phyloP scores from a whole-genome alignment of 495 filamentous ascomycete genomes.

The Sporormia fimetaria region DNA sequence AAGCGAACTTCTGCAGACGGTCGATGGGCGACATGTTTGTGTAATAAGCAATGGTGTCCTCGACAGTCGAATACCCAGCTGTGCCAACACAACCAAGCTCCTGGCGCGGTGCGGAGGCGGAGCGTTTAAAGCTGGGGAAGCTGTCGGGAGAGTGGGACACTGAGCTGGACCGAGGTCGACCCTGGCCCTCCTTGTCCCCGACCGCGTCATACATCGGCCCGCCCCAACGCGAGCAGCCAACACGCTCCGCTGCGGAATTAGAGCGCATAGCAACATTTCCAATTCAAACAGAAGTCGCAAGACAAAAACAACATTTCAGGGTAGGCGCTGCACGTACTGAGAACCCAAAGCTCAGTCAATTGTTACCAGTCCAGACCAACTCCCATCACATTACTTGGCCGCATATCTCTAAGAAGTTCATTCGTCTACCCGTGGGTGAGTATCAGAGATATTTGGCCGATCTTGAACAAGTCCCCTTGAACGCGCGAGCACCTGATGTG shows the following conservation, averaged over 20 bases:
- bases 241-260: too few species aligned
- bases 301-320: background rate
- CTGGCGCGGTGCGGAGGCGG: too few species aligned
- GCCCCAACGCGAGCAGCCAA: too few species aligned
- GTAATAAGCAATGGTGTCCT: too few species aligned
- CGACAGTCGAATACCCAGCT: too few species aligned
- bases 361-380: background rate
- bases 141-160: too few species aligned
- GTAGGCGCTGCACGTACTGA: background rate
- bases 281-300: too few species aligned
- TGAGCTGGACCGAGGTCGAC: slow-evolving; percentile 16
- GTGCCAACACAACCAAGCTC: too few species aligned
- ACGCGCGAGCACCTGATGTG: slow-evolving; percentile 19
- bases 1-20: slow-evolving; percentile 49
- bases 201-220: too few species aligned
- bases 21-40: slow-evolving; percentile 18
- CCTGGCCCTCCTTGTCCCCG: background rate
- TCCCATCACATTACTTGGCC: background rate
- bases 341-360: background rate
- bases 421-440: slow-evolving; percentile 17
- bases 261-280: too few species aligned
- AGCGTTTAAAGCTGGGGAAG: background rate
- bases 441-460: slow-evolving; percentile 16
- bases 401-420: slow-evolving; percentile 18
- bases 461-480: slow-evolving; percentile 23